phyloP scores from a whole-genome alignment of 441 rosid genomes.

The Eruca vesicaria region DNA sequence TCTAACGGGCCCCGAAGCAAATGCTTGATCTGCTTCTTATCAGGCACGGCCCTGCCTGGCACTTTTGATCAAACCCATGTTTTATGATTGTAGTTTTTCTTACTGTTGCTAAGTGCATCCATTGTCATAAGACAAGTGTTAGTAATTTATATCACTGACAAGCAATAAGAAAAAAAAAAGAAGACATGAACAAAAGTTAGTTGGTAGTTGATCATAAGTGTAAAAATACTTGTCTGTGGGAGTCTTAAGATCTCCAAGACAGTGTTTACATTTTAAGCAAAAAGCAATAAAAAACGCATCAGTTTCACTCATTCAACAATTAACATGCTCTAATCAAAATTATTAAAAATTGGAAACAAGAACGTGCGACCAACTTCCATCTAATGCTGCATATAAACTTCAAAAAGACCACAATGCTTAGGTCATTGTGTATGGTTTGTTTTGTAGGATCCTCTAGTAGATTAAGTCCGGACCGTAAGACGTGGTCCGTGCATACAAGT shows the following conservation, averaged over 20 bases:
- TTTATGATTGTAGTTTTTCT: neutral
- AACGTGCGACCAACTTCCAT: slow-evolving; percentile 33
- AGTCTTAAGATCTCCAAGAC: neutral
- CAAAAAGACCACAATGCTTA: slow-evolving; percentile 12
- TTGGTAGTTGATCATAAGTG: neutral
- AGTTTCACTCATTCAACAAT: slow-evolving; percentile 15
- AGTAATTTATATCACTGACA: neutral
- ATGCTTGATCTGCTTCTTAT: too few species aligned
- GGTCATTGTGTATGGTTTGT: slow-evolving; percentile 2
- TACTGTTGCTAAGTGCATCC: neutral
- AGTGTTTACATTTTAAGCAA: too few species aligned
- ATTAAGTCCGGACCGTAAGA: neutral
- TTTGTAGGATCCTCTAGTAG: neutral
- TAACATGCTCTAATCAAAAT: neutral
- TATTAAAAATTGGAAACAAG: neutral
- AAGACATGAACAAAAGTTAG: neutral
- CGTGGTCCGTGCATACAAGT: neutral
- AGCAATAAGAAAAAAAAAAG: neutral
- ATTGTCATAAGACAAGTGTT: neutral
- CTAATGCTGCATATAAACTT: neutral
- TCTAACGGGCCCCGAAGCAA: too few species aligned
- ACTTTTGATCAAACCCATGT: neutral
- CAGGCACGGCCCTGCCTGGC: too few species aligned
- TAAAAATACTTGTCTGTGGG: neutral
- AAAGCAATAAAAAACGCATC: neutral